phyloP scores from a whole-genome alignment of 2,329 filamentous ascomycete genomes.

The Exserohilum turcica region DNA sequence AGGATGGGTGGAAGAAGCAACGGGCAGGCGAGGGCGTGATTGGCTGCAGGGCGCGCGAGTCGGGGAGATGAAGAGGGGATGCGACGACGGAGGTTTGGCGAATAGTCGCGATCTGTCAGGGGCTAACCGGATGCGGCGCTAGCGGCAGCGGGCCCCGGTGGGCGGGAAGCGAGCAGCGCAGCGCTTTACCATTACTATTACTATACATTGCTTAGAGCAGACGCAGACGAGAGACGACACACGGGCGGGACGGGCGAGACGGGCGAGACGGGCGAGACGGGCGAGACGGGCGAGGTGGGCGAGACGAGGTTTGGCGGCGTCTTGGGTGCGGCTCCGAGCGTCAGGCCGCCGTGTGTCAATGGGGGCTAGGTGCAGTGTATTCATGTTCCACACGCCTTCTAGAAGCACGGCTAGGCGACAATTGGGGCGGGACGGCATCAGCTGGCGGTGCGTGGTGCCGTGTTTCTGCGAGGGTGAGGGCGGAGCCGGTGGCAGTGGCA shows the following conservation, averaged over 20 bases:
- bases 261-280: slow-evolving; percentile 12
- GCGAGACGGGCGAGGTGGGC: too few relatives aligned
- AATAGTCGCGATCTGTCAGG: slow-evolving; percentile 17
- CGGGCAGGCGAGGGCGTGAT: slow-evolving; percentile 20
- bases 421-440: slow-evolving; percentile 11
- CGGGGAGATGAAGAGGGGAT: slow-evolving; percentile 45
- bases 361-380: too few relatives aligned
- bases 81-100: slow-evolving; percentile 37
- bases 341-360: slow-evolving; percentile 21
- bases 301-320: slow-evolving; percentile 29
- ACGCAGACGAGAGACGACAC: too few relatives aligned
- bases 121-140: slow-evolving; percentile 21
- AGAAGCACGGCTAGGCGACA: slow-evolving; percentile 44
- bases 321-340: slow-evolving; percentile 26
- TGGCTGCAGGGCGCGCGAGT: slow-evolving; percentile 34
- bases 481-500: too few relatives aligned
- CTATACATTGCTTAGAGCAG: too few relatives aligned
- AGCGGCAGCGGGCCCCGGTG: slow-evolving; percentile 18
- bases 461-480: not conserved
- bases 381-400: slow-evolving; percentile 46
- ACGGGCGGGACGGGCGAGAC: slow-evolving; percentile 19
- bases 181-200: too few relatives aligned
- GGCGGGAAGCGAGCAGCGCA: slow-evolving; percentile 6
- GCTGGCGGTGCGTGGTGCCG: too few relatives aligned
- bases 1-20: slow-evolving; percentile 21